Percentiles rank a stretch among this genome's conserved stretches.
These are phyloP conservation scores for Oxytropis ochrocephala DNA, from an alignment of 306 rosid species.

Conservation along the genomic window DNA sequence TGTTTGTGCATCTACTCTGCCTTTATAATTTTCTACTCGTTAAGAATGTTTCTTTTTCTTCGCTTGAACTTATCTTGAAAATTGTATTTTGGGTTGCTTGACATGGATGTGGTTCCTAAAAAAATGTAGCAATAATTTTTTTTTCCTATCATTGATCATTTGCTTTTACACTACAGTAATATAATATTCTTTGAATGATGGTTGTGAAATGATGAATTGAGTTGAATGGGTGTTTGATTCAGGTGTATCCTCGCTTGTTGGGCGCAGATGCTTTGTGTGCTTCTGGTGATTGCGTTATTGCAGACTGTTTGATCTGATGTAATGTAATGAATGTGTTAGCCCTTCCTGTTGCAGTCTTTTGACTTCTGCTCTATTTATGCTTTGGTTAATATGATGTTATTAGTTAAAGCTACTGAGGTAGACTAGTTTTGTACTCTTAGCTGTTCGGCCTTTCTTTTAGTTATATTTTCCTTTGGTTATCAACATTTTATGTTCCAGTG, in stretches of 20 bases:
- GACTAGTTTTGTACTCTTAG: conserved; percentile 30
- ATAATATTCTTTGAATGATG: conserved; percentile 31
- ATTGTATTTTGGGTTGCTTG: background rate
- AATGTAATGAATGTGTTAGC: conserved; percentile 77
- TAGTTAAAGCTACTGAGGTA: conserved; percentile 27
- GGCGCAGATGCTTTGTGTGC: conserved; percentile 95
- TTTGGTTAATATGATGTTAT: conserved; percentile 15
- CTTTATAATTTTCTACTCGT: background rate
- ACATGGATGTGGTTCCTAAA: background rate
- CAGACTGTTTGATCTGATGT: conserved; percentile 82
- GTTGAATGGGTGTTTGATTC: conserved; percentile 89
- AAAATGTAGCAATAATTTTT: conserved; percentile 11
- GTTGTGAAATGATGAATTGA: conserved; percentile 66
- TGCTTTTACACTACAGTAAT: background rate
- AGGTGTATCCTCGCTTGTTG: conserved; percentile 84
- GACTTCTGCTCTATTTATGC: conserved; percentile 34
- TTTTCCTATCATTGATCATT: background rate
- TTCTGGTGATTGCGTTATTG: conserved; percentile 97
- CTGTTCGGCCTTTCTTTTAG: conserved; percentile 17
- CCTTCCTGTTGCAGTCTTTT: conserved; percentile 64
- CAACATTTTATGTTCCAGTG: conserved; percentile 1
- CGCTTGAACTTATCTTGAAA: background rate
- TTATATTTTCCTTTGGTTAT: conserved; percentile 10
- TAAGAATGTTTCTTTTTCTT: background rate
- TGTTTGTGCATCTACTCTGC: background rate